These are phyloP conservation scores for Alternaria sp. DNA, from an alignment of 2,329 filamentous ascomycete genomes.

Conservation along the genomic window DNA sequence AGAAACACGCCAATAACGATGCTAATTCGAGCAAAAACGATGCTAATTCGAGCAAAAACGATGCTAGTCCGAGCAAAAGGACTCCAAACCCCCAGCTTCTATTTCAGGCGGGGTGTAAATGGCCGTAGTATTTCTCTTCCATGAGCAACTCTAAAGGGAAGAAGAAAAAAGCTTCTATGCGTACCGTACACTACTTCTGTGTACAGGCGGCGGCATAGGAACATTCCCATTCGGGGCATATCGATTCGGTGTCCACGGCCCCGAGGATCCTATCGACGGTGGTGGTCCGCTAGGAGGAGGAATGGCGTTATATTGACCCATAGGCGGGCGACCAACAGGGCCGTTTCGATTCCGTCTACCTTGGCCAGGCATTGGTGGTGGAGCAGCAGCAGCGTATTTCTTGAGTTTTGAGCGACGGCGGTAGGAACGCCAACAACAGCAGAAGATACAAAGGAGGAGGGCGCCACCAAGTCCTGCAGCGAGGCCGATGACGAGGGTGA, in stretches of 20 bases:
- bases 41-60: neutral
- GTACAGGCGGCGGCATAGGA: constrained; percentile 25
- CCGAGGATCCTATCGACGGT: neutral
- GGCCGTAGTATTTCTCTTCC: constrained; percentile 1
- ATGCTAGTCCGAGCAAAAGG: neutral
- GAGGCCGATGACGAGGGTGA: constrained; percentile 82
- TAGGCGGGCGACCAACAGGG: constrained; percentile 6
- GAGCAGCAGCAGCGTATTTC: constrained; percentile 29
- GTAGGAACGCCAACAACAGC: constrained; percentile 69
- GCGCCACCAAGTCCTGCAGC: constrained; percentile 75
- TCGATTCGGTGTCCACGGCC: constrained; percentile 8
- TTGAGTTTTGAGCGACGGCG: constrained; percentile 37
- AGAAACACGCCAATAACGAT: constrained; percentile 14
- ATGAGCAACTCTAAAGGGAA: neutral
- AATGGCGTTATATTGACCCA: constrained; percentile 13
- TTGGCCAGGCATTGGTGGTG: constrained; percentile 19
- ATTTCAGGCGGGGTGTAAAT: constrained; percentile 2
- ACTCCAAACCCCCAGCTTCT: constrained; percentile 4
- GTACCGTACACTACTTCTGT: constrained; percentile 27
- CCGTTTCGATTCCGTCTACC: constrained; percentile 6
- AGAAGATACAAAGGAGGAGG: constrained; percentile 68
- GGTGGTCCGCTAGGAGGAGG: constrained; percentile 10
- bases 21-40: neutral
- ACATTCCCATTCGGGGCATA: constrained; percentile 16
- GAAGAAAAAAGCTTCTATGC: constrained; percentile 17